A percentile compares a stretch with the other conserved stretches of the same genome.
These are phyloP conservation scores for Penicillium dipodomyicola DNA, from an alignment of 495 filamentous ascomycete genomes.

Conservation along the genomic window DNA sequence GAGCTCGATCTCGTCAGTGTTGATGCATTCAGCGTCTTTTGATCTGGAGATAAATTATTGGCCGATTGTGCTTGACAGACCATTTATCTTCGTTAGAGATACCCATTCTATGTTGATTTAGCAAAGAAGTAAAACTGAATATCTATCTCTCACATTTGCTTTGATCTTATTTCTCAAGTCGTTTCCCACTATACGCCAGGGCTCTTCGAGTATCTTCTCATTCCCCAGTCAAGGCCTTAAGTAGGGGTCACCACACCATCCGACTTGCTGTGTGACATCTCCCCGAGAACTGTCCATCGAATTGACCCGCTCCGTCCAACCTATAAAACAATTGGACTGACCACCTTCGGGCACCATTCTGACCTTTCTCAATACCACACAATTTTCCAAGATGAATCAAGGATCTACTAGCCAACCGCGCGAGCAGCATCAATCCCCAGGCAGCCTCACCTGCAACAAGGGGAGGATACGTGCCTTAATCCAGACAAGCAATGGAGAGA, in stretches of 20 bases:
- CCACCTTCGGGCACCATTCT: background rate
- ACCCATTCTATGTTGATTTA: background rate
- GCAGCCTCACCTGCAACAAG: background rate
- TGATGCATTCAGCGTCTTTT: background rate
- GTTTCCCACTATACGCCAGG: background rate
- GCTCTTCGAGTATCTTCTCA: background rate
- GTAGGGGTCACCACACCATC: background rate
- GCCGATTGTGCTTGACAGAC: background rate
- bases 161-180: background rate
- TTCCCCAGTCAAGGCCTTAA: background rate
- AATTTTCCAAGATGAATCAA: background rate
- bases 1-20: background rate
- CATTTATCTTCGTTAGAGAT: conserved; percentile 3
- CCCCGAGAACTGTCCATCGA: background rate
- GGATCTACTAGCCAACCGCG: background rate
- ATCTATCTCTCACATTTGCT: background rate
- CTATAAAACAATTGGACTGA: background rate
- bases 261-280: background rate
- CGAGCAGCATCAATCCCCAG: background rate
- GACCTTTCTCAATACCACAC: background rate
- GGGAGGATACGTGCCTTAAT: background rate
- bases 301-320: background rate
- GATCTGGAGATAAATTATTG: background rate
- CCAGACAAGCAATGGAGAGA: background rate
- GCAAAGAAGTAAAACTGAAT: background rate